phyloP scores from a whole-genome alignment of 2,329 filamentous ascomycete genomes.

The Fusarium kyushuense region DNA sequence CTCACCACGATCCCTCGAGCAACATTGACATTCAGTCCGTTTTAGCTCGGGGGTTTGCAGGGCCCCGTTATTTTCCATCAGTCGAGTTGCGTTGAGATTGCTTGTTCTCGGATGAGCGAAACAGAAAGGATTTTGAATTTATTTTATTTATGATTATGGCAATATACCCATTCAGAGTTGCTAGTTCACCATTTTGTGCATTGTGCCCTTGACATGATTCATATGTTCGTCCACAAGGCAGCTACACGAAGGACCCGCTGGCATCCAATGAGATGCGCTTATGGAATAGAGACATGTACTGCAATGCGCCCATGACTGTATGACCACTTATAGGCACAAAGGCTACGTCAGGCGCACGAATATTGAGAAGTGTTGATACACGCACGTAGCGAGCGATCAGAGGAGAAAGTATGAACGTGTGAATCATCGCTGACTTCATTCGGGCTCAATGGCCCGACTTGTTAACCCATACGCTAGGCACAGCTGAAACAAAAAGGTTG shows the following conservation, averaged over 20 bases:
- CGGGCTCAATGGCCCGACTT: background rate
- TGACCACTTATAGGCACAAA: background rate
- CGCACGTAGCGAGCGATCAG: background rate
- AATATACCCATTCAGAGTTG: constrained; percentile 17
- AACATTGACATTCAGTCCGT: constrained; percentile 95
- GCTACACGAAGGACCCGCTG: background rate
- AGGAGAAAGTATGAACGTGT: background rate
- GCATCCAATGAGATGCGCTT: background rate
- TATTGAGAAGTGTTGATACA: background rate
- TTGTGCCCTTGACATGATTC: background rate
- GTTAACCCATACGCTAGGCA: background rate
- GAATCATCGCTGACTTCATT: background rate
- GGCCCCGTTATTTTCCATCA: constrained; percentile 84
- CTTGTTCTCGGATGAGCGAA: background rate
- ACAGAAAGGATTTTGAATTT: background rate
- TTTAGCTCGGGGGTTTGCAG: constrained; percentile 84
- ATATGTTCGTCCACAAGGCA: background rate
- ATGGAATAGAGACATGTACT: background rate
- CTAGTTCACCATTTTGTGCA: background rate
- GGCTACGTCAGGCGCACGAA: background rate
- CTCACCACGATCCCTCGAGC: constrained; percentile 69
- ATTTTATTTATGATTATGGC: constrained; percentile 7
- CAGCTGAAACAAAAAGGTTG: constrained; percentile 6
- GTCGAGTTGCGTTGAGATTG: constrained; percentile 66
- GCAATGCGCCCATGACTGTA: background rate